A percentile compares a stretch with the other conserved stretches of the same genome.
These are phyloP conservation scores for Pseudonectria buxi DNA, from an alignment of 2,329 filamentous ascomycete genomes.

Conservation along the genomic window DNA sequence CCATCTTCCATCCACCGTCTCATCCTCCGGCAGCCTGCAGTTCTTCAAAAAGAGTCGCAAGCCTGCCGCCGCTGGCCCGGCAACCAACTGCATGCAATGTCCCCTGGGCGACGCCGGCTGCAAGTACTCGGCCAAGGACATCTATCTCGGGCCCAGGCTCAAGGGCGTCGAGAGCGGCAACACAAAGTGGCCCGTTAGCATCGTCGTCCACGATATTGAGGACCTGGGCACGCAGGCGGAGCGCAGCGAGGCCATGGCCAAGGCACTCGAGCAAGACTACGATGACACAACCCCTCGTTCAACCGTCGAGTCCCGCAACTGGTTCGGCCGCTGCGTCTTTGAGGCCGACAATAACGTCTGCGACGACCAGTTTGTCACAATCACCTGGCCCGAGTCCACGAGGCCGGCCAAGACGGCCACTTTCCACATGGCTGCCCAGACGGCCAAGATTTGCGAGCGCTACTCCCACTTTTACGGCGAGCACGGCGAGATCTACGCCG, in stretches of 20 bases:
- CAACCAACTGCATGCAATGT: conserved; percentile 85
- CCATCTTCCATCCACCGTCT: conserved; percentile 70
- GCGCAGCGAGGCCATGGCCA: conserved; percentile 34
- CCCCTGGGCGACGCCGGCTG: conserved; percentile 59
- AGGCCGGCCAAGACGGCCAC: conserved; percentile 74
- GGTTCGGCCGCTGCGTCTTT: conserved; percentile 95
- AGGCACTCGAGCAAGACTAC: conserved; percentile 47
- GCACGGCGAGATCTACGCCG: conserved; percentile 77
- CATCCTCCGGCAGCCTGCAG: conserved; percentile 68
- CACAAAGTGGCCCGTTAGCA: conserved; percentile 73
- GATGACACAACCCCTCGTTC: conserved; percentile 39
- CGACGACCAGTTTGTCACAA: conserved; percentile 85
- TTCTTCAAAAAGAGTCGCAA: conserved; percentile 74
- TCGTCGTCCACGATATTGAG: conserved; percentile 90
- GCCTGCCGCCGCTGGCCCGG: conserved; percentile 62
- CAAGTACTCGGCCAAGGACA: conserved; percentile 76
- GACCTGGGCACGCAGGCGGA: conserved; percentile 50
- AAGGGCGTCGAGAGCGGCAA: conserved; percentile 58
- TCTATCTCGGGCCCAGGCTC: conserved; percentile 65
- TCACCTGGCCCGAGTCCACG: conserved; percentile 70
- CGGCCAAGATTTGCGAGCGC: conserved; percentile 77
- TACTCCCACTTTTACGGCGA: conserved; percentile 83
- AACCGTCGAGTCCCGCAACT: conserved; percentile 49
- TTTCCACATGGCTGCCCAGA: conserved; percentile 92
- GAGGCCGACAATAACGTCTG: conserved; percentile 89